Evolutionary conservation across 2,329 filamentous ascomycete genomes (phyloP), one percentile per base, ranked within the genome.

Genomic region (Talaromyces marneffei): DNA sequence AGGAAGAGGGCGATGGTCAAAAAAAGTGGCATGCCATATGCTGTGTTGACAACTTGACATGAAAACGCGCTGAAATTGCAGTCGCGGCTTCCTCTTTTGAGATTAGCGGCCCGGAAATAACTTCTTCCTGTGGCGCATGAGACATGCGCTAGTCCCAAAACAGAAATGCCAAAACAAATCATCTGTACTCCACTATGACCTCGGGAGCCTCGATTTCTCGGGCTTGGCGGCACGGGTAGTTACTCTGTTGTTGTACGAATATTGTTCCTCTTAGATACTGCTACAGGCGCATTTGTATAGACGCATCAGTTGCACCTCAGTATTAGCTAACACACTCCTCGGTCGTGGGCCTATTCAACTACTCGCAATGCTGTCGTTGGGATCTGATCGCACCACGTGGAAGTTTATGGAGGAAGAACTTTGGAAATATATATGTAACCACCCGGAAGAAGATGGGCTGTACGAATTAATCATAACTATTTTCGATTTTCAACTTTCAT

Each of bases 141-240:
- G 35, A 52, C 40, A 40, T 39, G 52, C 63, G 42, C 9, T 23
- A 16, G 18, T 4, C 69, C 64, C 1, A 54, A 74, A 68, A 9
- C 37, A 67, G 73, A 63, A 75, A 71, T 67, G 61, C 60, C 64
- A 63, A 71, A 75, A 75, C 72, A 75, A 68, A 65, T 35, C n/a
- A 40, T 9, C 27, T 2, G 1, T 27, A 23, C 33, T 57, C 40
- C 35, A 33, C 39, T 46, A 42, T 39, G 12, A n/a, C 35, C 35
- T 27, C n/a, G 16, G 10, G 23, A 31, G 18, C 14, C 33, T 42
- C 52, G 31, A 37, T 23, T 10, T 35, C n/a, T n/a, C n/a, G n/a
- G n/a, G n/a, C n/a, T n/a, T n/a, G n/a, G n/a, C n/a, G n/a, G n/a
- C n/a, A n/a, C n/a, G n/a, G n/a, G n/a, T n/a, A 14, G 1, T 33